phyloP scores from a whole-genome alignment of 2,329 filamentous ascomycete species.

The Aspergillus sojae region DNA sequence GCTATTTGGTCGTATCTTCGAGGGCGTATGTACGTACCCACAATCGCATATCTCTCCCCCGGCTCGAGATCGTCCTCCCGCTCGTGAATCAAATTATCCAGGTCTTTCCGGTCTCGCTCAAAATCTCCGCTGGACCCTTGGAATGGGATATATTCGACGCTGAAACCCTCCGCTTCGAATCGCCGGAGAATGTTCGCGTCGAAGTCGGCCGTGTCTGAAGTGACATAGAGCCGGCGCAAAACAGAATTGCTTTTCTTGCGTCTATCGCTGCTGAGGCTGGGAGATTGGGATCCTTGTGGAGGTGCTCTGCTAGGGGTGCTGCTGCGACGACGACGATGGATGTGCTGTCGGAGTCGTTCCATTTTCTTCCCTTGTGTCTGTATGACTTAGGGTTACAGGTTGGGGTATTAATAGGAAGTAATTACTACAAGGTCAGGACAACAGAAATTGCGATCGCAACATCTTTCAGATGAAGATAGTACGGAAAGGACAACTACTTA shows the following conservation, averaged over 20 bases:
- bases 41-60: slow-evolving; percentile 61
- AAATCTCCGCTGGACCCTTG: slow-evolving; percentile 18
- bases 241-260: slow-evolving; percentile 1
- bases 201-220: slow-evolving; percentile 45
- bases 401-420: not conserved
- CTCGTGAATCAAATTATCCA: slow-evolving; percentile 52
- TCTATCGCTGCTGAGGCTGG: slow-evolving; percentile 1
- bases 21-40: slow-evolving; percentile 50
- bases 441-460: not conserved
- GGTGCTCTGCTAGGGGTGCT: slow-evolving; percentile 11
- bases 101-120: slow-evolving; percentile 53
- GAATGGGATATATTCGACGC: slow-evolving; percentile 58
- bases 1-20: not conserved
- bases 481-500: not conserved
- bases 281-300: slow-evolving; percentile 9
- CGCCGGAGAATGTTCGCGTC: slow-evolving; percentile 55
- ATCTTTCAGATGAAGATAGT: not conserved
- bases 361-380: slow-evolving; percentile 2
- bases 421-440: no score
- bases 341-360: slow-evolving; percentile 20
- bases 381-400: not conserved
- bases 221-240: slow-evolving; percentile 32
- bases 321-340: slow-evolving; percentile 19
- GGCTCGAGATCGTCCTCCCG: slow-evolving; percentile 57
- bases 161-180: slow-evolving; percentile 62